A percentile compares a stretch with the other conserved stretches of the same genome.
These are phyloP conservation scores for Heliamphora exappendiculata DNA, from an alignment of 148 eudicot genomes.

Conservation along the genomic window DNA sequence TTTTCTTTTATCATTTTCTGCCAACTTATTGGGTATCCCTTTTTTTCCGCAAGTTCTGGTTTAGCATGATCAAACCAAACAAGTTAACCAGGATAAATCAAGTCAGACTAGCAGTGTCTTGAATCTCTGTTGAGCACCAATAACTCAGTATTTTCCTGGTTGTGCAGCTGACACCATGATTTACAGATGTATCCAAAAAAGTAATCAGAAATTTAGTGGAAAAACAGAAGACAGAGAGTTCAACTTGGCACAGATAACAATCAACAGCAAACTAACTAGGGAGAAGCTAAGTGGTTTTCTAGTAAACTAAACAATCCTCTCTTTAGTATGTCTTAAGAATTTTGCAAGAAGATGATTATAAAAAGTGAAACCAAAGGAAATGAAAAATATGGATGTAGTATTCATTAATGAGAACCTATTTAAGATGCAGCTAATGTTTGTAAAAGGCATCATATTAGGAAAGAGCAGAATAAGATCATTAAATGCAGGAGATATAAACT, in stretches of 20 bases:
- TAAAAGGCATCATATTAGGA: background rate
- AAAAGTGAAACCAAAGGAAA: conserved; percentile 1
- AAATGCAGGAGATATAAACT: conserved; percentile 6
- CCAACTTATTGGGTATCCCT: background rate
- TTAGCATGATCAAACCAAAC: background rate
- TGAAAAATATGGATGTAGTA: background rate
- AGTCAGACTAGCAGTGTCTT: background rate
- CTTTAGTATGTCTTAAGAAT: background rate
- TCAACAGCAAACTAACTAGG: background rate
- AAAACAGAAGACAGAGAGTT: background rate
- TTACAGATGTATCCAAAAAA: background rate
- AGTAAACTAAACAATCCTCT: background rate
- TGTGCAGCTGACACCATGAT: background rate
- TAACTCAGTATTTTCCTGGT: background rate
- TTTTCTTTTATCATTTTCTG: background rate
- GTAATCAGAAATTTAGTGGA: background rate
- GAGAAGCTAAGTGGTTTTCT: background rate
- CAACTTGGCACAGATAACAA: background rate
- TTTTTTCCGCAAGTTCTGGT: background rate
- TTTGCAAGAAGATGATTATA: background rate
- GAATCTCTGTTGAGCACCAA: background rate
- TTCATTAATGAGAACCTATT: background rate
- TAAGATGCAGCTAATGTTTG: background rate
- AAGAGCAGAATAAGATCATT: background rate
- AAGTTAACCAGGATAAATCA: background rate